Base-by-base conservation (phyloP, 2,329 filamentous ascomycete genomes). In the Epicoccum sorghinum region DNA sequence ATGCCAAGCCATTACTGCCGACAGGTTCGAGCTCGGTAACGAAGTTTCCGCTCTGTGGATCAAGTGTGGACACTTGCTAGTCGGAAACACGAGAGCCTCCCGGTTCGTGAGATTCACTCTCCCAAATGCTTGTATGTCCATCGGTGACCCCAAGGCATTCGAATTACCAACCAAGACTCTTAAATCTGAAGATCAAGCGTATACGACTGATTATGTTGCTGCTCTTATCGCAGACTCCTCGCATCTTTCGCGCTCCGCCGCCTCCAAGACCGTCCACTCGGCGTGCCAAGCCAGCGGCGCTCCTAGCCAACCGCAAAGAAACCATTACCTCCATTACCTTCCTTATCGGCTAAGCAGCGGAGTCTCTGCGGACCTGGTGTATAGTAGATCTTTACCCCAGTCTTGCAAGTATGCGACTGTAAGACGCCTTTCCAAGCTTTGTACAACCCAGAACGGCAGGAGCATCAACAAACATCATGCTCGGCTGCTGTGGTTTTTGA, bases 51-150 rank as follows among this genome's bases (percentile, higher is more conserved):
- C 27, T 9, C 9, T 25, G 25, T 18, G 13, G 39, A n/a, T 41
- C n/a, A 14, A 2, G 4, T 51, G 24, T n/a, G 35, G 35, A n/a
- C n/a, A n/a, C n/a, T 32, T 24, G 25, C 35, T 23, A 29, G 22
- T 32, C 27, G 41, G 33, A 27, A 36, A 52, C 30, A 52, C 48
- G 35, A 33, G 18, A 44, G 47, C 47, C 47, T 44, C n/a, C n/a
- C n/a, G n/a, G n/a, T n/a, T n/a, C n/a, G n/a, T n/a, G n/a, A n/a
- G n/a, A n/a, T n/a, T n/a, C n/a, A n/a, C n/a, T n/a, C n/a, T n/a
- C n/a, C n/a, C n/a, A n/a, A n/a, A n/a, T n/a, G n/a, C n/a, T n/a
- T n/a, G n/a, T n/a, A n/a, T n/a, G n/a, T n/a, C n/a, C n/a, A n/a
- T n/a, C n/a, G n/a, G n/a, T n/a, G n/a, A n/a, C n/a, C n/a, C n/a